Evolutionary conservation across 768 basidiomycete species (phyloP).

Genomic region (Daedaleopsis sinensis): DNA sequence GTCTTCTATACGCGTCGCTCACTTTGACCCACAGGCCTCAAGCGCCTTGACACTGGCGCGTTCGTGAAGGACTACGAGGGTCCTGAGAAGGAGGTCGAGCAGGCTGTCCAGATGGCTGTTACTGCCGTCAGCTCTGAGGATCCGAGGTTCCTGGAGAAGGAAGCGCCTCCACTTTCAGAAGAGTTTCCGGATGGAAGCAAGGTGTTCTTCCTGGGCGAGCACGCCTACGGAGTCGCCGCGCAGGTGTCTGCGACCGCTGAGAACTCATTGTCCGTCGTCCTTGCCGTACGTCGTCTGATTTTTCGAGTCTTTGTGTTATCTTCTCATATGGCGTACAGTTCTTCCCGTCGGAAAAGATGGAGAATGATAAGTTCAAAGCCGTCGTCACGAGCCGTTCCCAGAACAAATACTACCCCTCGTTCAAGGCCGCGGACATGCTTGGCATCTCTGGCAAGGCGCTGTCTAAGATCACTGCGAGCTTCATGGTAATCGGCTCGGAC

Average conservation of each 20-base stretch:
- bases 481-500: slow-evolving; percentile 83
- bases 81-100: slow-evolving; percentile 78
- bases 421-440: slow-evolving; percentile 73
- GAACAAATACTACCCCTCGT: slow-evolving; percentile 76
- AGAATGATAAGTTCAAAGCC: slow-evolving; percentile 76
- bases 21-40: slow-evolving; percentile 62
- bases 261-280: slow-evolving; percentile 72
- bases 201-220: slow-evolving; percentile 95
- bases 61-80: slow-evolving; percentile 95
- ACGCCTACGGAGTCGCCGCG: slow-evolving; percentile 95
- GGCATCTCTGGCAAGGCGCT: slow-evolving; percentile 78
- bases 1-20: neutral
- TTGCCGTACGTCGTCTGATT: slow-evolving; percentile 71
- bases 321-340: slow-evolving; percentile 52
- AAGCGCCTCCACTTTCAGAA: slow-evolving; percentile 77
- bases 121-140: slow-evolving; percentile 85
- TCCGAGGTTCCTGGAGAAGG: slow-evolving; percentile 81
- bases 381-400: slow-evolving; percentile 56
- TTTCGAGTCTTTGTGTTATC: neutral
- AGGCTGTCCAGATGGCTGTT: slow-evolving; percentile 86
- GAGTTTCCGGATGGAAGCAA: slow-evolving; percentile 91
- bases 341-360: slow-evolving; percentile 81
- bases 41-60: slow-evolving; percentile 85
- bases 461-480: slow-evolving; percentile 90
- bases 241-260: slow-evolving; percentile 79